phyloP scores from a whole-genome alignment of 176 grass and related monocot species.

The Musa schizocarpa region DNA sequence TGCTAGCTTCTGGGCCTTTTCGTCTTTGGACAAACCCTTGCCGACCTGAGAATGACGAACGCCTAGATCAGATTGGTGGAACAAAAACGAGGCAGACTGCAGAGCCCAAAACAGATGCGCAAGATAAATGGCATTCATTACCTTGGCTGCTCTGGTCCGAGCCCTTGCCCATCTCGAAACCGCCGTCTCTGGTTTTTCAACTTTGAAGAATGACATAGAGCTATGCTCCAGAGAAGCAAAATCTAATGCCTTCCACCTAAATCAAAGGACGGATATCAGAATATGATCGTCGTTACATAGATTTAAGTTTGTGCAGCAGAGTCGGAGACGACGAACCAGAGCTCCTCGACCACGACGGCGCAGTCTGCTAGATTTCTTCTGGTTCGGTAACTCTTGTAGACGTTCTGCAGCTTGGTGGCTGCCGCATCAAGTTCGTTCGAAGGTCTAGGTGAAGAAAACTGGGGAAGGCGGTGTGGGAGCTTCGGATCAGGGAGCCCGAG shows the following conservation, averaged over 20 bases:
- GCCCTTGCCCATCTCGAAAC: constrained; percentile 74
- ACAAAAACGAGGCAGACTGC: neutral
- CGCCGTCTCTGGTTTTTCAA: constrained; percentile 44
- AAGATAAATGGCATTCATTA: neutral
- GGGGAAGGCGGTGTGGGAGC: neutral
- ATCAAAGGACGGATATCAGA: neutral
- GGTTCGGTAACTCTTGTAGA: no score
- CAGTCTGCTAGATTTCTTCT: neutral
- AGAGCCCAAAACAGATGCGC: neutral
- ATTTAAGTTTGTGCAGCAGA: no score
- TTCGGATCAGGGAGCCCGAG: neutral
- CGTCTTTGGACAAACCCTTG: constrained; percentile 84
- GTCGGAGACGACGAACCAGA: constrained; percentile 38
- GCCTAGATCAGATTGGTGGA: neutral
- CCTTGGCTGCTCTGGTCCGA: constrained; percentile 59
- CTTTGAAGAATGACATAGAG: neutral
- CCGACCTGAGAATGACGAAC: constrained; percentile 36
- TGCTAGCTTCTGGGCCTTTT: constrained; percentile 77
- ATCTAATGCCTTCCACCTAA: constrained; percentile 81
- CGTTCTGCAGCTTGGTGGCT: no score
- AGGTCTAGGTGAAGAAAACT: neutral
- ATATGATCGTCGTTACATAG: no score
- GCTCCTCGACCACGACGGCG: constrained; percentile 50
- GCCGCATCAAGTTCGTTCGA: no score
- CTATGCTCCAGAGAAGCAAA: constrained; percentile 26